Base-by-base conservation (phyloP, 1,284 basidiomycete genomes). In the Heterobasidion occidentale region DNA sequence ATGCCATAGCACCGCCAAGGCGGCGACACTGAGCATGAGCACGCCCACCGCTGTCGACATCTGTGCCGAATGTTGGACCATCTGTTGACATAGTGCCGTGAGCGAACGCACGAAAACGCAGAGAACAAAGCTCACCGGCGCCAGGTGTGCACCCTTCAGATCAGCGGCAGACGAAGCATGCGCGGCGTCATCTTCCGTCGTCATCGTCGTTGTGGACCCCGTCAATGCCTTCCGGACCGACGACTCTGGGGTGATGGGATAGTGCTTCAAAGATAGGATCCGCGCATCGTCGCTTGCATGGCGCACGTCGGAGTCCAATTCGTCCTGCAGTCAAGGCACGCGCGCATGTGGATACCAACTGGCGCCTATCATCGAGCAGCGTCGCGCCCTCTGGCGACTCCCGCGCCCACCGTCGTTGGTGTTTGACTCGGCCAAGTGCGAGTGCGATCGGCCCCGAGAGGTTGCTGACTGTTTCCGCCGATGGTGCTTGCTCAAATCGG, bases 401-500 rank as follows among this genome's bases (percentile, higher is more conserved):
- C 57, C 57, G 19, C 54, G 61, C 2, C 56, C 61, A 33, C 53
- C 61, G 17, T 57, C 53, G 45, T 50, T 45, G 19, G 56, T 48
- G n/a, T 55, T 19, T 14, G 63, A 61, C 4, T 65, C 68, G 12
- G 57, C 51, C 5, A 67, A 70, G 9, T 66, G 65, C 15, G 71
- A 71, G 9, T 67, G 67, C 38, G 68, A 64, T 27, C 68, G 66
- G 9, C 70, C 70, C 8, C 71, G 62, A 8, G 68, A 66, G 14
- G 70, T 55, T 36, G 65, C 66, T 5, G 63, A 56, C 12, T 68
- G 68, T 55, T 69, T 70, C 56, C 68, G 64, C 56, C 68, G 63
- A 48, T 63, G 62, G 46, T 69, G 58, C 51, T 56, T 54, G 63
- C 64, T 45, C 64, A 83, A 82, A 63, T 88, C 85, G 5, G 81